A percentile compares a stretch with the other conserved stretches of the same genome.
Evolutionary conservation across 768 basidiomycete genomes (phyloP).

Genomic region (Pleurotus platypus): DNA sequence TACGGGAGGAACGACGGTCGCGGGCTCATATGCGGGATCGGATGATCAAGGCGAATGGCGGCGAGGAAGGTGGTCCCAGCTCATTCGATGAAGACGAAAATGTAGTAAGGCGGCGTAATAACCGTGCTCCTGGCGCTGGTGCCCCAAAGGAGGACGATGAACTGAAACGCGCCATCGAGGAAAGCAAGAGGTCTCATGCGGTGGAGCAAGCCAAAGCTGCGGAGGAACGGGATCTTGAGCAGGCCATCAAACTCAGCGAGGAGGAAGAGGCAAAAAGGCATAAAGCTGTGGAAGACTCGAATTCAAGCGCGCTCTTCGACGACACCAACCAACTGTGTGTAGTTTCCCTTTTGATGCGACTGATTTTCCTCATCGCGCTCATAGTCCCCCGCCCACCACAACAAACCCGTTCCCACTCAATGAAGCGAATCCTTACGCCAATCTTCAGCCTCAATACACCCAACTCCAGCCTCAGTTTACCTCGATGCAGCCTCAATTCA

Average conservation of each 20-base stretch:
- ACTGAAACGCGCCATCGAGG: constrained; percentile 81
- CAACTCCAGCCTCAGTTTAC: constrained; percentile 76
- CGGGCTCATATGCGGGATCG: constrained; percentile 93
- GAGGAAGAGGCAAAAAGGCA: constrained; percentile 84
- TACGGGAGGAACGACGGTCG: constrained; percentile 80
- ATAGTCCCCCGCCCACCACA: constrained; percentile 24
- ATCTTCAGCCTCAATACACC: constrained; percentile 30
- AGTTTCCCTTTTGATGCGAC: too few species aligned
- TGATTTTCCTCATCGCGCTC: too few species aligned
- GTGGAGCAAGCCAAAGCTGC: constrained; percentile 58
- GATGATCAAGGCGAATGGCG: constrained; percentile 65
- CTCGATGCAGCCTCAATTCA: constrained; percentile 53
- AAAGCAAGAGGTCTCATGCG: constrained; percentile 71
- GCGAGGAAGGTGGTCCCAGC: constrained; percentile 34
- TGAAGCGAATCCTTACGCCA: constrained; percentile 57
- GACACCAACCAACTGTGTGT: constrained; percentile 78
- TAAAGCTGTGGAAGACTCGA: constrained; percentile 69
- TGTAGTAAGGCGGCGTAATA: constrained; percentile 42
- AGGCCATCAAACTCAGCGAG: constrained; percentile 82
- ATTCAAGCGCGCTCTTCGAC: constrained; percentile 77
- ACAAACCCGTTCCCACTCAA: constrained; percentile 59
- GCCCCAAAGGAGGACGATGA: constrained; percentile 74
- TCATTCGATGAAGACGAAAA: constrained; percentile 28
- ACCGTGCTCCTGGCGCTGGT: constrained; percentile 5
- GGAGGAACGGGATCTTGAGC: constrained; percentile 81